Evolutionary conservation across 2,329 filamentous ascomycete species (phyloP).

Genomic region (Aureobasidium sp.): DNA sequence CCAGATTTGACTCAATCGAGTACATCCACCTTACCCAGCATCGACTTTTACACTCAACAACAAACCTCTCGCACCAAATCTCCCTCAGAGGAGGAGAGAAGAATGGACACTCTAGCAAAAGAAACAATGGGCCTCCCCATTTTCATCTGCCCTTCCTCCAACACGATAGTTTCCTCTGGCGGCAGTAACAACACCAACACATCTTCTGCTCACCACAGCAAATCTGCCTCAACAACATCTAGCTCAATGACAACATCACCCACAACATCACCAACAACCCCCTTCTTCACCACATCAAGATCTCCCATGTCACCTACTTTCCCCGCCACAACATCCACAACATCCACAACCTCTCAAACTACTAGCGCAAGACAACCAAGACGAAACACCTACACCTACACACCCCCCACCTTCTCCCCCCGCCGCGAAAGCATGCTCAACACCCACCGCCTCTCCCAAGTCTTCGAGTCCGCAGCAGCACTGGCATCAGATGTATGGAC

Average conservation of each 20-base stretch:
- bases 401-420: neutral
- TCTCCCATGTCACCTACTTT: neutral
- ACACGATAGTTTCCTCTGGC: neutral
- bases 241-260: neutral
- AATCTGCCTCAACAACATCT: neutral
- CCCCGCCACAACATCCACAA: neutral
- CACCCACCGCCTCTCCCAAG: neutral
- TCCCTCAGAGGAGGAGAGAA: neutral
- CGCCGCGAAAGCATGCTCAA: neutral
- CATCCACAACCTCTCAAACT: too few species aligned
- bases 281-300: neutral
- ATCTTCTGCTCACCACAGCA: neutral
- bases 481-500: neutral
- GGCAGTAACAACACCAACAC: neutral
- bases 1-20: too few species aligned
- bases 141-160: neutral
- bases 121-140: conserved; percentile 12
- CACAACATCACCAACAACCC: neutral
- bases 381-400: conserved; percentile 5
- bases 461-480: neutral
- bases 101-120: neutral
- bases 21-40: too few species aligned
- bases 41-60: neutral
- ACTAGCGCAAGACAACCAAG: neutral
- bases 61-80: too few species aligned